Base-by-base conservation (phyloP, 2,329 filamentous ascomycete genomes). In the Ascochyta fabae region DNA sequence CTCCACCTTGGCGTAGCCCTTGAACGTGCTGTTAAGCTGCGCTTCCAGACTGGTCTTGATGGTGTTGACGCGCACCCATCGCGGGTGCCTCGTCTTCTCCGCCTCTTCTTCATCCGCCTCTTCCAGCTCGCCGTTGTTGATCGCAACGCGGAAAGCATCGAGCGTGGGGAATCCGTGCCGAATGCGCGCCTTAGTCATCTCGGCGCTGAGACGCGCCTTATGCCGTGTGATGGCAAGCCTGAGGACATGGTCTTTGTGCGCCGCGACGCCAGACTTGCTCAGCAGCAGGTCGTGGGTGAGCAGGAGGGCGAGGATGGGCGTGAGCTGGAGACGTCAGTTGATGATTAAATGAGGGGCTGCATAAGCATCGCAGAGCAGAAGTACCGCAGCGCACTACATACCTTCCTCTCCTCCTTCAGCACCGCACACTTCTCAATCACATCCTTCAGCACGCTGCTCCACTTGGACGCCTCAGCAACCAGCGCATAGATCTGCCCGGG, bases 51-150 rank as follows among this genome's bases (percentile, higher is more conserved):
- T 88, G 10, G 87, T 88, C 64, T 87, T 88, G 12, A 97, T 77
- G 0, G 88, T 86, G 71, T 98, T 99, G 59, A 98, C 82, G 2
- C 95, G 86, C 36, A 96, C 86, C 95, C 95, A 99, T 49, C 95
- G 86, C n/a, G 92, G 93, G 70, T 94, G 90, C 36, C 79, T 78
- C 3, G 62, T 67, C 6, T 61, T 62, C 67, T 31, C 83, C 77
- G 58, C 84, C 79, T 7, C 59, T 40, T 57, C 77, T 70, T 62
- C 77, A 2, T 65, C 63, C n/a, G 64, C 63, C 9, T 53, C 61
- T 3, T 62, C 69, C 12, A 71, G 58, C 13, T 68, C 64, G 22
- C 70, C 66, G 29, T 78, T 73, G 54, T 86, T 81, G 48, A 92
- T 77, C 53, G 84, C 79, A 24, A 81, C 79, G 39, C 83, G 83